Evolutionary conservation across 179 eudicot species (phyloP), one percentile per base, ranked within the genome.

Genomic region (Heliamphora pulchella): DNA sequence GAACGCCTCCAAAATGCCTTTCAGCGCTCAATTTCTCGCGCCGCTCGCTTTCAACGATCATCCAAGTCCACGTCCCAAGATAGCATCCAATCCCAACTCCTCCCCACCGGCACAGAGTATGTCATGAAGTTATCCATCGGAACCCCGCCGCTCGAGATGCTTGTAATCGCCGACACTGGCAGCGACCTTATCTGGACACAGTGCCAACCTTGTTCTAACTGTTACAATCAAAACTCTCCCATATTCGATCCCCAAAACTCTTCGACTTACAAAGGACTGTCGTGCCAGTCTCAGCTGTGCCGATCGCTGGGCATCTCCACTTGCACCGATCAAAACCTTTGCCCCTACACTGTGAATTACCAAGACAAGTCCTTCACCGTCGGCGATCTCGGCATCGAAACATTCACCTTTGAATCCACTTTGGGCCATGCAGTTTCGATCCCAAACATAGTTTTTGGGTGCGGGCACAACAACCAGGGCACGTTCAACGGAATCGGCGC

Each of bases 51-150:
- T n/a, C 2, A 15, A 1, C 43, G 14, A 14, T 3, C 9, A 55
- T 5, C 51, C 2, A 1, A 46, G 3, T 6, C 17, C 9, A 31
- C 65, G 3, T 22, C 54, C 2, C 2, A 18, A 8, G 20, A 41
- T 3, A 65, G 11, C 18, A 71, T 82, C 18, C 79, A 81, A 8
- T 74, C 92, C 18, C 51, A 48, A 2, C 72, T 89, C 15, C 17
- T 0, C 3, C 15, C 87, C 0, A 59, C 64, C 8, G 31, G 6
- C 0, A 90, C 90, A 0, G 94, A 91, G 53, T 91, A 88, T 58
- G 74, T 87, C 8, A 89, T 92, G 94, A 87, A 87, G 59, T 31
- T 90, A 9, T 82, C 84, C 7, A 20, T 89, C 0, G 97, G 97
- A 0, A 91, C 91, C 4, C 94, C 93, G 0, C 91, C 90, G 0